Evolutionary conservation across 768 basidiomycete species (phyloP), one percentile per base, ranked within the genome.

Genomic region (Mycena filopes): DNA sequence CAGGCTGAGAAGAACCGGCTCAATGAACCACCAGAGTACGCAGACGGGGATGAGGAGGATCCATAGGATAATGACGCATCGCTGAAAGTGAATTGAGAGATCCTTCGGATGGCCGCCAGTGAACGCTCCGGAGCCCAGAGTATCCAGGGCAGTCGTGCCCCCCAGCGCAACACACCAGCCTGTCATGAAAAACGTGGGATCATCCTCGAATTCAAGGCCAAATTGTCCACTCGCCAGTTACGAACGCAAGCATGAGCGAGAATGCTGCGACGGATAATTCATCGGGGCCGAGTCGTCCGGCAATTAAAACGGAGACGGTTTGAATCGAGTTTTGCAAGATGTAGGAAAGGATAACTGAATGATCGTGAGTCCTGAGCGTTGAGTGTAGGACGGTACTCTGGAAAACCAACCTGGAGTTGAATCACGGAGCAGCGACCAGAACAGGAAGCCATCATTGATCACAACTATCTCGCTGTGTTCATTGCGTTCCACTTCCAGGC

Each of bases 121-220:
- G 76, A 88, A 94, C 1, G 92, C 86, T 70, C 91, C 89, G 1
- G 92, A 92, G 42, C 91, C 91, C 59, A 93, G 80, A 0, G 92
- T 93, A 73, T 93, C 91, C 38, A 93, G 81, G 10, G 89, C 90
- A 4, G 90, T 91, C 0, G 90, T 89, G n/a, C 91, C 91, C 16
- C 91, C 91, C 21, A 93, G 82, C 13, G 90, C 91, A 59, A 93
- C 82, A 71, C 86, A 87, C 90, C 91, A 92, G 42, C 91, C 91
- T 92, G 75, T 70, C 62, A 54, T 66, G 57, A 62, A 66, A n/a
- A 72, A 73, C 70, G 82, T 86, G 84, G 86, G 86, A 88, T 83
- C 84, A 81, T 78, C 68, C 72, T 73, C 72, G 60, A 68, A 57
- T 63, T 53, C 31, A 49, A 75, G 71, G 48, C 62, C 66, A 62